Evolutionary conservation across 257 asterid genomes (phyloP).

Genomic region (Jacaranda copaia): DNA sequence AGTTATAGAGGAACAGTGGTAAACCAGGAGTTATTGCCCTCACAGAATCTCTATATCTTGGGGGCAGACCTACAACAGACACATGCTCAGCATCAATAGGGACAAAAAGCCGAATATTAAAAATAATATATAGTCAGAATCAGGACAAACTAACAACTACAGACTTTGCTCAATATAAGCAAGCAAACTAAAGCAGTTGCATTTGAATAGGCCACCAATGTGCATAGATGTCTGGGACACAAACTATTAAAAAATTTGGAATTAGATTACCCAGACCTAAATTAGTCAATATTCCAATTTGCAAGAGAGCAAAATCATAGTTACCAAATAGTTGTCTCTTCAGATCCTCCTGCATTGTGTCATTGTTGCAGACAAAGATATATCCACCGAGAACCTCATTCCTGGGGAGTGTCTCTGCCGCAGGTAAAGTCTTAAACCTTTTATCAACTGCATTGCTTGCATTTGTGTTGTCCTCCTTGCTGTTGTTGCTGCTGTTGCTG

Average conservation of each 20-base stretch:
- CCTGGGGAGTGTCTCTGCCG: constrained; percentile 93
- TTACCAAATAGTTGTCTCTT: constrained; percentile 93
- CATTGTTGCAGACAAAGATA: constrained; percentile 96
- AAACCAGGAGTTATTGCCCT: constrained; percentile 98
- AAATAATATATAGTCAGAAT: neutral
- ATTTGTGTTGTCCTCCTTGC: constrained; percentile 56
- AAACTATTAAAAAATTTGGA: neutral
- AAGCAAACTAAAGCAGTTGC: constrained; percentile 12
- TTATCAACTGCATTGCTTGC: constrained; percentile 65
- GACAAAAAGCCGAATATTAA: neutral
- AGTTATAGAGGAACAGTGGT: constrained; percentile 87
- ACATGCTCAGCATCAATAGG: constrained; percentile 1
- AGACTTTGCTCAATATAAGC: neutral
- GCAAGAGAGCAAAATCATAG: constrained; percentile 22
- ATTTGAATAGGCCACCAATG: neutral
- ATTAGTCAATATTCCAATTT: neutral
- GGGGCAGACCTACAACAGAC: constrained; percentile 77
- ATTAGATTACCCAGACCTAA: neutral
- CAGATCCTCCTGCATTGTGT: constrained; percentile 96
- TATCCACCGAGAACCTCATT: constrained; percentile 96
- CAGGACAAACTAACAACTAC: neutral
- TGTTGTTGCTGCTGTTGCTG: constrained; percentile 41
- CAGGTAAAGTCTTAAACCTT: constrained; percentile 96
- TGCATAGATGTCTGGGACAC: neutral
- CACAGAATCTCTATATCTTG: constrained; percentile 94